Conservation (phyloP, 306 rosid species). For the Psophocarpus tetragonolobus region DNA sequence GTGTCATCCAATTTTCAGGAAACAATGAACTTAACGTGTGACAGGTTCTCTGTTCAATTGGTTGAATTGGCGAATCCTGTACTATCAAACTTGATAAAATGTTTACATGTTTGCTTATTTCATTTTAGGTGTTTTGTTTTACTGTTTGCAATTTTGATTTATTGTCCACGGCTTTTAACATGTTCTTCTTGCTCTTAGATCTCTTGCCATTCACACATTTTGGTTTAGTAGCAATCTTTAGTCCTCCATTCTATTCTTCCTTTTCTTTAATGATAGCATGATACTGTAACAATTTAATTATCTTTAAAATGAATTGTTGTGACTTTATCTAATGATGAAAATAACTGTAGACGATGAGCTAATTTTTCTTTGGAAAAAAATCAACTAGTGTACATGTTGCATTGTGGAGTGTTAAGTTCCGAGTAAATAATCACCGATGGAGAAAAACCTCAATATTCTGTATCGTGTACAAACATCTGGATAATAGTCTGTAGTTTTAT, state of each 20-base stretch:
- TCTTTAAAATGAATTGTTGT: background rate
- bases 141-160: background rate
- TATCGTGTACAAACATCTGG: constrained; percentile 9
- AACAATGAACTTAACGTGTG: no score
- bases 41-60: no score
- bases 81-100: no score
- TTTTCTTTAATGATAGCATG: background rate
- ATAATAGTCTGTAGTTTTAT: background rate
- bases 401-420: background rate
- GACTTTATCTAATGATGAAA: background rate
- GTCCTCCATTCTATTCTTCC: constrained; percentile 4
- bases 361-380: background rate
- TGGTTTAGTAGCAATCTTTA: constrained; percentile 7
- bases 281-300: background rate
- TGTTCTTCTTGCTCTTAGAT: background rate
- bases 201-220: constrained; percentile 6
- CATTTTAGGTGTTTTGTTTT: constrained; percentile 1
- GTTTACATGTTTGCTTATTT: constrained; percentile 20
- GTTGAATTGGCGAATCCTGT: no score
- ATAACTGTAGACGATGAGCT: constrained; percentile 5
- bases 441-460: constrained; percentile 10
- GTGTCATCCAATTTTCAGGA: no score
- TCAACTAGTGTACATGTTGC: background rate
- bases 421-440: background rate
- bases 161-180: background rate